phyloP scores from a whole-genome alignment of 129 eudicot genomes.

The Lonicera japonica region DNA sequence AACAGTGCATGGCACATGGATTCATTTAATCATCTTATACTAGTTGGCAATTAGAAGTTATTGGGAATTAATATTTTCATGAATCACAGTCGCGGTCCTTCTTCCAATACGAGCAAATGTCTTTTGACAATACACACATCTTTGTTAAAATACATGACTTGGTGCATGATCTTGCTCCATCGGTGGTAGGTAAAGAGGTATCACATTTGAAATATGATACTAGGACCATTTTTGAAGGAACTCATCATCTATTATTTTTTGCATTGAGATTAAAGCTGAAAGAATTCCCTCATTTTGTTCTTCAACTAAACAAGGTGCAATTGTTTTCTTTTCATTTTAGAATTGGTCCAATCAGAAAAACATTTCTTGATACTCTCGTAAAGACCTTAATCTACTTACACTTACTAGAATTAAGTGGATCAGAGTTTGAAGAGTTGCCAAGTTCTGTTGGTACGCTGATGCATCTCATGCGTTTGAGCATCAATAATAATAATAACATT shows the following conservation, averaged over 20 bases:
- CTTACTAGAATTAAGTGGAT: slow-evolving; percentile 18
- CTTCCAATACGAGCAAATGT: slow-evolving; percentile 12
- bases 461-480: slow-evolving; percentile 21
- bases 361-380: slow-evolving; percentile 10
- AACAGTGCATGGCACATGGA: slow-evolving; percentile 32
- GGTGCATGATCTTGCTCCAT: slow-evolving; percentile 34
- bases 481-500: slow-evolving; percentile 10
- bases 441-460: too few relatives aligned
- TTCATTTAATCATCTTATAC: slow-evolving; percentile 11
- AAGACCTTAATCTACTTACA: slow-evolving; percentile 21
- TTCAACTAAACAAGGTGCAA: slow-evolving; percentile 12
- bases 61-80: slow-evolving; percentile 22
- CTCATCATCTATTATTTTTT: slow-evolving; percentile 19
- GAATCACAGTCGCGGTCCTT: slow-evolving; percentile 26
- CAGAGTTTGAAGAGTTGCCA: slow-evolving; percentile 16
- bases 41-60: slow-evolving; percentile 9
- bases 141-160: slow-evolving; percentile 12
- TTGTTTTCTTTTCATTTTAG: slow-evolving; percentile 17
- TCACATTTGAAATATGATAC: slow-evolving; percentile 2
- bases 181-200: slow-evolving; percentile 16
- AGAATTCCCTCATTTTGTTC: slow-evolving; percentile 4
- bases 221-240: slow-evolving; percentile 7
- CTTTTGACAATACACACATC: slow-evolving; percentile 5
- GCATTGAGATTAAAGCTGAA: slow-evolving; percentile 4
- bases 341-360: slow-evolving; percentile 1